Percentiles rank a stretch among this genome's conserved stretches.
These are phyloP conservation scores for Ganoderma lucidum DNA, from an alignment of 1,284 basidiomycete species.

Conservation along the genomic window DNA sequence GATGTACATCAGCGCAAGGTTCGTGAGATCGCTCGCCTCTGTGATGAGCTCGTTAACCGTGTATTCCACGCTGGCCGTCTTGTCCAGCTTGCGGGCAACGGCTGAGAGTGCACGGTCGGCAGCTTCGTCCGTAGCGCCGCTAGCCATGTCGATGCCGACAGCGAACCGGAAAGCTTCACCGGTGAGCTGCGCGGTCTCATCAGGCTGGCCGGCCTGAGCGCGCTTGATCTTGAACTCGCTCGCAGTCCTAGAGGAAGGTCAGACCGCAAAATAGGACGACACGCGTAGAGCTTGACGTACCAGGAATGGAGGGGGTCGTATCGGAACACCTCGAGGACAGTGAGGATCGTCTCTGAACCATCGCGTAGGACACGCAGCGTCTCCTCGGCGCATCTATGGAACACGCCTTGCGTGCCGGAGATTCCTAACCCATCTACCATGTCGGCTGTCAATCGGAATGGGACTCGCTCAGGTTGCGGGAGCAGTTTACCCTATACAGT, in stretches of 20 bases:
- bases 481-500: constrained; percentile 79
- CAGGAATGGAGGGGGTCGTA: constrained; percentile 96
- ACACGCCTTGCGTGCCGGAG: constrained; percentile 92
- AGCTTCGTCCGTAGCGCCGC: constrained; percentile 79
- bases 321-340: constrained; percentile 96
- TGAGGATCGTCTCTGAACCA: constrained; percentile 89
- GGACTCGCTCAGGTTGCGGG: constrained; percentile 87
- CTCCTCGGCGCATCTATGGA: constrained; percentile 94
- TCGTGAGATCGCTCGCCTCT: constrained; percentile 82
- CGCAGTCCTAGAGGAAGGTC: constrained; percentile 63
- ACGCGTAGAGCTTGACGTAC: constrained; percentile 50
- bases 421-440: constrained; percentile 95
- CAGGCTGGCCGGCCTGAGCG: constrained; percentile 50
- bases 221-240: constrained; percentile 75
- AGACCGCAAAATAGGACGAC: constrained; percentile 8
- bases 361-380: constrained; percentile 91
- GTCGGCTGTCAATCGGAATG: constrained; percentile 94
- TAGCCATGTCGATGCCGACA: constrained; percentile 67
- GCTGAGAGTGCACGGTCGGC: constrained; percentile 89
- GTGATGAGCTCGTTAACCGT: constrained; percentile 94
- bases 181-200: constrained; percentile 34
- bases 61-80: constrained; percentile 88
- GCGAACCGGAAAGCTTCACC: constrained; percentile 43
- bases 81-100: constrained; percentile 85
- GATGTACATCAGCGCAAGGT: constrained; percentile 81